phyloP scores from a whole-genome alignment of 2,329 filamentous ascomycete species.

The Colletotrichum shisoi region DNA sequence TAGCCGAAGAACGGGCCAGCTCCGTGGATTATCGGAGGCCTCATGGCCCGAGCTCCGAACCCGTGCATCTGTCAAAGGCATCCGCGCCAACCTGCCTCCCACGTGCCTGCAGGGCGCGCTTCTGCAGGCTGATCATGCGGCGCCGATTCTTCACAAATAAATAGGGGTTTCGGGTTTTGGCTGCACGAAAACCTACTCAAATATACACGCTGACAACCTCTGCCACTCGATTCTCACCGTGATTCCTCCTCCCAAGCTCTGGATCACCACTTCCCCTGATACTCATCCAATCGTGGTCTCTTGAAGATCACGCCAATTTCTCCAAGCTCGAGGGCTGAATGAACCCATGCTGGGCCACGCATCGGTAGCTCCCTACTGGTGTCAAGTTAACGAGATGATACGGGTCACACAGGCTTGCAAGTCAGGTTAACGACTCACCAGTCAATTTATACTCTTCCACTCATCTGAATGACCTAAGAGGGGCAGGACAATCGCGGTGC shows the following conservation, averaged over 20 bases:
- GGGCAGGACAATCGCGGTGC: too few relatives aligned
- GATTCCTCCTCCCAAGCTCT: neutral
- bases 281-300: too few relatives aligned
- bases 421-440: neutral
- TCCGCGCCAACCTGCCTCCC: slow-evolving; percentile 2
- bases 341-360: neutral
- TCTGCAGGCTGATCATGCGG: slow-evolving; percentile 19
- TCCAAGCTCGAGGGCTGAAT: too few relatives aligned
- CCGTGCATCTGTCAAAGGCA: slow-evolving; percentile 19
- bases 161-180: neutral
- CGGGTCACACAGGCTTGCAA: neutral
- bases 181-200: neutral
- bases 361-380: neutral
- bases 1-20: slow-evolving; percentile 2
- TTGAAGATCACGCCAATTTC: neutral
- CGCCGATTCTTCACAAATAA: slow-evolving; percentile 4
- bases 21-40: neutral
- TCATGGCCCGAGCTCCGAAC: slow-evolving; percentile 13
- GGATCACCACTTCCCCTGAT: neutral
- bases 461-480: neutral
- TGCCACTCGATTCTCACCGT: too few relatives aligned
- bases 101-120: slow-evolving; percentile 11
- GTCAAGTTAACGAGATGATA: neutral
- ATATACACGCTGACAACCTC: neutral
- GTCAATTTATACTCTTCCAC: neutral